Base-by-base conservation (phyloP, 306 rosid genomes). In the Clitoria ternatea region DNA sequence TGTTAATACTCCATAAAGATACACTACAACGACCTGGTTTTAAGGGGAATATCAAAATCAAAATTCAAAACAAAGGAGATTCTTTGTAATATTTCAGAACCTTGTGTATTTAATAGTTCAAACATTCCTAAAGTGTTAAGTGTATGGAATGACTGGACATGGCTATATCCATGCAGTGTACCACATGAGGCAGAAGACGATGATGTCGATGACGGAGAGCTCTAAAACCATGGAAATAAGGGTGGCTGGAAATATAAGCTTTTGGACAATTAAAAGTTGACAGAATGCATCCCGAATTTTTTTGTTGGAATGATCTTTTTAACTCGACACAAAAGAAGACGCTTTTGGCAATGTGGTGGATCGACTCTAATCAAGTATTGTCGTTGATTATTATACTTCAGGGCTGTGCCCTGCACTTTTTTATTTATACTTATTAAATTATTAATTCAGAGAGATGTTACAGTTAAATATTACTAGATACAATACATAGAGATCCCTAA, bases 191-290 rank as follows among this genome's bases (percentile, higher is more conserved):
- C 53, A 9, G 79, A 61, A 24, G 76, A n/a, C 14, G 70, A 18
- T 24, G 82, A 56, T 19, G 76, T 35, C 18, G 90, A 78, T 1
- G 57, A 86, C 47, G 85, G 83, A 36, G 96, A 90, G 79, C 92
- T 90, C 77, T 87, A 68, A 85, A 69, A 30, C 66, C 60, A 68
- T 32, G 63, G 29, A 42, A 52, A 14, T 19, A 17, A 23, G 39
- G 72, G 55, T 64, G 54, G 52, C 68, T 15, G 44, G 62, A 56
- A 69, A 49, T 42, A 48, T 64, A 40, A 55, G 39, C 66, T 36
- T 61, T 57, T 49, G n/a, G 42, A 37, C 45, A 33, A 53, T 42
- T 42, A 57, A 35, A 50, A 39, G 7, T 27, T 47, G 29, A 36
- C 17, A 36, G 64, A 66, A 44, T 20, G 49, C 64, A 61, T 72